Percentiles rank a stretch among this genome's conserved stretches.
Conservation (phyloP, 352 stramenopile genomes). For the Pythium myriotylum region DNA sequence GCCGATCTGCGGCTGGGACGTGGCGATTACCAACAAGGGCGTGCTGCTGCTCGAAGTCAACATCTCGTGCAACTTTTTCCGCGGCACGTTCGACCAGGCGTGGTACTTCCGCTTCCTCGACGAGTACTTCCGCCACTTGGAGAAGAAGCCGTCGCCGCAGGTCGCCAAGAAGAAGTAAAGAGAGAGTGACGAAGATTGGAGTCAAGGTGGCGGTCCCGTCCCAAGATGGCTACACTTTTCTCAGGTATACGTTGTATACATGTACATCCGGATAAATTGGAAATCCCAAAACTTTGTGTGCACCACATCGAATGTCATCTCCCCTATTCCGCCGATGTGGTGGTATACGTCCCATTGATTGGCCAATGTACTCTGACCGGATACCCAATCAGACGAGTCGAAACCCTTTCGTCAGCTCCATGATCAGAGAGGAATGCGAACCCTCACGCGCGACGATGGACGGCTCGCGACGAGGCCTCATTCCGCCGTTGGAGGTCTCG, state of each 20-base stretch:
- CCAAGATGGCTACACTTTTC: constrained; percentile 24
- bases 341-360: constrained; percentile 8
- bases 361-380: background rate
- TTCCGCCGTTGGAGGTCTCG: constrained; percentile 20
- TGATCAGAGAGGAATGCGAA: constrained; percentile 12
- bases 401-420: constrained; percentile 14
- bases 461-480: background rate
- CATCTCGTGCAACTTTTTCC: constrained; percentile 96
- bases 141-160: constrained; percentile 51
- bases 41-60: constrained; percentile 91
- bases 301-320: background rate
- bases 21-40: constrained; percentile 90
- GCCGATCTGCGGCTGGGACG: constrained; percentile 92
- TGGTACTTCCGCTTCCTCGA: constrained; percentile 89
- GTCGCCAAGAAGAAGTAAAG: constrained; percentile 45
- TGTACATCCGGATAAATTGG: constrained; percentile 18
- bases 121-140: constrained; percentile 80
- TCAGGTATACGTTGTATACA: constrained; percentile 22
- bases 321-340: constrained; percentile 30
- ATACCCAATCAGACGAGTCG: constrained; percentile 11
- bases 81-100: constrained; percentile 86
- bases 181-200: too few species aligned
- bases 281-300: too few species aligned
- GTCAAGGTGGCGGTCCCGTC: background rate
- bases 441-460: background rate